A percentile compares a stretch with the other conserved stretches of the same genome.
phyloP scores from a whole-genome alignment of 169 alveolate species.

The Cryptosporidium andersoni region DNA sequence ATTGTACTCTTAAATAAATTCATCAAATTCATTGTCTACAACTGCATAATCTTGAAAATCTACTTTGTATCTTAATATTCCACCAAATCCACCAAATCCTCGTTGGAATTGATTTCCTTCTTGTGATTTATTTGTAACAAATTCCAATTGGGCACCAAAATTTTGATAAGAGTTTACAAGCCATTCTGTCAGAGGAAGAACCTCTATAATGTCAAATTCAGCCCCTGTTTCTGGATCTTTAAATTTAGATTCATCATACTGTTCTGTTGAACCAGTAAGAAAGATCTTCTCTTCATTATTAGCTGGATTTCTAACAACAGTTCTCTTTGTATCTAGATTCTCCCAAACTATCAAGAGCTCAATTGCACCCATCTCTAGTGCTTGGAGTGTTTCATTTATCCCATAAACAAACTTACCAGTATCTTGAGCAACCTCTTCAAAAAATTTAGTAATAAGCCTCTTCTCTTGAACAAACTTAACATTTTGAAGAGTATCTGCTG shows the following conservation, averaged over 20 bases:
- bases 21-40: constrained; percentile 77
- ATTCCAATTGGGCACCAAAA: constrained; percentile 94
- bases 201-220: constrained; percentile 90
- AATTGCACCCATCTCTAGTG: constrained; percentile 94
- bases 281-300: constrained; percentile 83
- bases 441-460: constrained; percentile 85
- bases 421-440: constrained; percentile 98
- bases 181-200: constrained; percentile 95
- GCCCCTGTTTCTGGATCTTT: constrained; percentile 82
- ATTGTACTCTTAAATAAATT: constrained; percentile 31
- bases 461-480: constrained; percentile 90
- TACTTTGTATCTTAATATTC: constrained; percentile 94
- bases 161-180: constrained; percentile 92
- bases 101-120: constrained; percentile 98
- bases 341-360: constrained; percentile 94
- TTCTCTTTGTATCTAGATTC: constrained; percentile 85
- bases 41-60: constrained; percentile 84
- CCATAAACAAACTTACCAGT: constrained; percentile 98
- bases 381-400: constrained; percentile 88
- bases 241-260: constrained; percentile 76
- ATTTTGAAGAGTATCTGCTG: constrained; percentile 92
- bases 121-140: constrained; percentile 95
- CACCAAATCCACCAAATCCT: constrained; percentile 99
- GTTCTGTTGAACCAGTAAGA: constrained; percentile 79
- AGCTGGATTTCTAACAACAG: constrained; percentile 84